Base-by-base conservation (phyloP, 331 rosid genomes). In the Stylosanthes scabra region DNA sequence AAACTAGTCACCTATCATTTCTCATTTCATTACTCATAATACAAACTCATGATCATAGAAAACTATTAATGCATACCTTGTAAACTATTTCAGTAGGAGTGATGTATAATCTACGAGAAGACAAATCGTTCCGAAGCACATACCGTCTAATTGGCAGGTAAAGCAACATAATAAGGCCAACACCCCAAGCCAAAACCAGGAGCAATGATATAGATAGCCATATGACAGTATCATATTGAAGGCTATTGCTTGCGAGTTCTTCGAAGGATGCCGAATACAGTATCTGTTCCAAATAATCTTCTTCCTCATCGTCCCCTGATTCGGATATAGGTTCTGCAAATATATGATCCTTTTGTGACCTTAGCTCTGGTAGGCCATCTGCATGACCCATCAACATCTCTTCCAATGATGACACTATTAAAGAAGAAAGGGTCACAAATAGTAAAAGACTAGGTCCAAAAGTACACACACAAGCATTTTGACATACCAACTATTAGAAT, bases 141-240 rank as follows among this genome's bases (percentile, higher is more conserved):
- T 85, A 86, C 85, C 97, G 88, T 78, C 80, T 76, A 55, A 88
- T 28, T 66, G 98, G 98, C 39, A 94, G 89, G 87, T 91, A 94
- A 51, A 94, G 84, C 73, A 94, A 85, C 97, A 94, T 88, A 59
- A 94, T 63, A 74, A 94, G 71, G 40, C 98, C 98, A 76, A 85
- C 51, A 68, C 99, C 97, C 99, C 99, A 94, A 67, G 97, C 99
- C 76, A 89, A 83, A 65, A 89, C 87, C 74, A 94, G 89, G 74
- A 94, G 79, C 4, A 91, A 66, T 29, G 99, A 94, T 76, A 91
- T 90, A 70, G 90, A 84, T 70, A 94, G 82, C 97, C 93, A 91
- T 74, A 94, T 86, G 76, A 91, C 68, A 2, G 88, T 89, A 71
- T 94, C 99, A 63, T 94, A 94, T 82, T 87, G 71, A 37, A 94